Evolutionary conservation across 345 rosid species (phyloP), one percentile per base, ranked within the genome.

Genomic region (Euclidium syriacum): DNA sequence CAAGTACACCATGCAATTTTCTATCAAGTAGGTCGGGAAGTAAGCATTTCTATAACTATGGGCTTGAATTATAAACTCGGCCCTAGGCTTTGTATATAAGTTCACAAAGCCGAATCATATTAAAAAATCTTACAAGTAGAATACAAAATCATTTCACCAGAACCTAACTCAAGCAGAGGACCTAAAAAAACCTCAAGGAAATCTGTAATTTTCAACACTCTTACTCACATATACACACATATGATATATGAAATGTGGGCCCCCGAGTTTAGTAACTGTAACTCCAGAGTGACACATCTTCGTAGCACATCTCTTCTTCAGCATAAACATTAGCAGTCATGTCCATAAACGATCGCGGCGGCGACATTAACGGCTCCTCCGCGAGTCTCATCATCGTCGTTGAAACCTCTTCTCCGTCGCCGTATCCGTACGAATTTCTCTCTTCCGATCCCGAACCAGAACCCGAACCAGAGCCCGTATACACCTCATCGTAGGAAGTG

Each of bases 341-440:
- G 12, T 42, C 73, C 52, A 25, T 42, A 60, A 14, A 24, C 0
- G 58, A 15, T 17, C 77, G 60, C 4, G 89, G 96, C 19, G 96
- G 95, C 12, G 89, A 70, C 22, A 82, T 75, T 14, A 89, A 42
- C 40, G 80, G 81, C n/a, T 84, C 96, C 58, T 72, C 74, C n/a
- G 96, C 95, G 68, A 89, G 58, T 35, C 54, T 27, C 39, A 30
- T 41, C 73, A 33, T 40, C 50, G 35, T 43, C 46, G 63, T 62
- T 12, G 52, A 57, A 0, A 52, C 59, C 42, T 67, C 55, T 8
- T 53, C 68, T 18, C 42, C 64, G 10, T 62, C 74, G 8, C 1
- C 42, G 8, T 34, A 46, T 20, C 68, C 57, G 36, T 62, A 26
- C 17, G 25, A 17, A 17, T 39, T 44, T 55, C 19, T 29, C 64